phyloP scores from a whole-genome alignment of 2,329 filamentous ascomycete genomes.

The Beauveria pseudobassiana region DNA sequence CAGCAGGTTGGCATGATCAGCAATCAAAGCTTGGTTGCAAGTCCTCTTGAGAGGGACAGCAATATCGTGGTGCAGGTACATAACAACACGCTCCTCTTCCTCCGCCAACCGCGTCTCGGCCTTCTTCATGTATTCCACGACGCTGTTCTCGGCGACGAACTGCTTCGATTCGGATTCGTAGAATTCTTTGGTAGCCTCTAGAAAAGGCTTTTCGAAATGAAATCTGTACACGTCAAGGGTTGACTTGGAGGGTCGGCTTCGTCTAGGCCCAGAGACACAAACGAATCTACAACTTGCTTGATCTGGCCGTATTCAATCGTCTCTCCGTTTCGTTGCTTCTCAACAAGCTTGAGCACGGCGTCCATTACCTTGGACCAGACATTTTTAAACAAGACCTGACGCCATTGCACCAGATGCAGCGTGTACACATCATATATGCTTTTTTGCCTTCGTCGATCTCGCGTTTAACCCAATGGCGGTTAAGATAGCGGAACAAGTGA shows the following conservation, averaged over 20 bases:
- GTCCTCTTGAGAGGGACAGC: constrained; percentile 74
- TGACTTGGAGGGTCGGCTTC: constrained; percentile 86
- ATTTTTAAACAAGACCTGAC: constrained; percentile 76
- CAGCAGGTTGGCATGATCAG: constrained; percentile 76
- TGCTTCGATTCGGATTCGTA: constrained; percentile 89
- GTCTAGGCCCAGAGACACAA: constrained; percentile 89
- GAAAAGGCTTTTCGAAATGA: constrained; percentile 89
- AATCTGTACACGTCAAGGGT: constrained; percentile 91
- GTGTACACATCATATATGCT: constrained; percentile 98
- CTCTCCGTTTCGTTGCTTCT: constrained; percentile 95
- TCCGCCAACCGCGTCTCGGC: constrained; percentile 82
- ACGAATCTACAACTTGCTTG: constrained; percentile 94
- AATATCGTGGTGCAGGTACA: constrained; percentile 90
- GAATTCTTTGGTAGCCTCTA: constrained; percentile 74
- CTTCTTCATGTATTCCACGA: constrained; percentile 99
- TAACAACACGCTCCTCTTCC: constrained; percentile 85
- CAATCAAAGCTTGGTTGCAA: constrained; percentile 84
- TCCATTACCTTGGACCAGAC: constrained; percentile 89
- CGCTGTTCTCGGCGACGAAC: constrained; percentile 92
- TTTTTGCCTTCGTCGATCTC: constrained; percentile 98
- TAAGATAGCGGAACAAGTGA: constrained; percentile 91
- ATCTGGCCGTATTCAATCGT: constrained; percentile 97
- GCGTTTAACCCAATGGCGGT: constrained; percentile 96
- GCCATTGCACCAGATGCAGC: constrained; percentile 91
- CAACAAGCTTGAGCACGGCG: constrained; percentile 87